Percentiles rank a stretch among this genome's conserved stretches.
Conservation (phyloP, 2,329 filamentous ascomycete genomes). For the Aureobasidium melanogenum region DNA sequence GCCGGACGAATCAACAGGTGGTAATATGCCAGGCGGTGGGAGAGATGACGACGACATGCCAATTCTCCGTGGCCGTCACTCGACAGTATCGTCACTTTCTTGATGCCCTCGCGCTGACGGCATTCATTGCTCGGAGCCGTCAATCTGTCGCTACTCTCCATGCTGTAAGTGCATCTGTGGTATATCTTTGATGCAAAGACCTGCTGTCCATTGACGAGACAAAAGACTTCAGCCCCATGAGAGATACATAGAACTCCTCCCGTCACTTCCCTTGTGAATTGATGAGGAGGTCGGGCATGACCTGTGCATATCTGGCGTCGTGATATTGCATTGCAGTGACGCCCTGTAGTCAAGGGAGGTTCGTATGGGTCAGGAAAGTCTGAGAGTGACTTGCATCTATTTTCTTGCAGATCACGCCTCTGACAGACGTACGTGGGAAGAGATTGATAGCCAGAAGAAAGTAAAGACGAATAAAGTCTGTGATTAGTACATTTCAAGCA, state of each 20-base stretch:
- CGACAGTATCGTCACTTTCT: background rate
- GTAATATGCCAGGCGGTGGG: background rate
- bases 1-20: background rate
- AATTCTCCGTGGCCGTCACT: background rate
- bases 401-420: background rate
- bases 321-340: background rate
- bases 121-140: background rate
- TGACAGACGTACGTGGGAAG: no score
- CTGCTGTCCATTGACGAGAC: background rate
- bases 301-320: background rate
- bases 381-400: background rate
- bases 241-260: background rate
- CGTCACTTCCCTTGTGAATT: background rate
- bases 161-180: background rate
- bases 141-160: background rate
- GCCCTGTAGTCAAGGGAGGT: background rate
- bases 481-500: background rate
- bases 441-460: background rate
- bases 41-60: background rate
- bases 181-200: background rate
- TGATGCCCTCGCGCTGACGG: background rate
- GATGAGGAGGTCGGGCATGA: background rate
- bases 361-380: background rate
- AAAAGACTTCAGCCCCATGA: background rate
- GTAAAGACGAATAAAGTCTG: no score